Evolutionary conservation across 176 grass and related monocot genomes (phyloP), one percentile per base, ranked within the genome.

Genomic region (Coix lacrymajobi): DNA sequence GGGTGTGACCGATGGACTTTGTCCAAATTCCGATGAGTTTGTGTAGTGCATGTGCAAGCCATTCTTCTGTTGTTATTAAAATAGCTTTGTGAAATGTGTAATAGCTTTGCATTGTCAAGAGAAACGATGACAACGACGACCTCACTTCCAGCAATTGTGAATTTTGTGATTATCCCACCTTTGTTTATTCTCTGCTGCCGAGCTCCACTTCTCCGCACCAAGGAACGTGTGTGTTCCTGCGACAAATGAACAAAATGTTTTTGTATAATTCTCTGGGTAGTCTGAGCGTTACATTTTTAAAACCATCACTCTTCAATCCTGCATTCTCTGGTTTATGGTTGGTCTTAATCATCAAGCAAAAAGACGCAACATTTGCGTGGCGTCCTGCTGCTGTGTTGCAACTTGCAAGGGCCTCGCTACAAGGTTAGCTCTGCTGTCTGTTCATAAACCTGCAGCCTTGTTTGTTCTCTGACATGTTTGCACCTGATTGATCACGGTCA

Each of bases 131-230:
- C 19, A 39, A 75, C 10, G 45, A 19, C 25, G 79, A 73, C 67
- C 83, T 83, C 84, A 79, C 62, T 41, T 34, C 61, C 10, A 7
- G 79, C 78, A 89, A 89, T 87, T 90, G 84, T 90, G 88, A 87
- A 83, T 83, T 67, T 79, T 87, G 84, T 90, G 84, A 90, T 86
- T 86, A 83, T 22, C 8, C 12, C 48, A 44, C 28, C 38, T 48
- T 48, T 48, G 56, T 29, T 26, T 28, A 20, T 61, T 86, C 16
- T 44, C 20, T 30, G 51, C 10, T 44, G 19, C 36, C n/a, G 7
- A 40, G 67, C 11, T 12, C 11, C 46, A 79, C 58, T 17, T 25
- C 34, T 30, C 24, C 20, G 54, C 5, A 4, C 15, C 8, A 13
- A 33, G 41, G 72, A 33, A 56, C n/a, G 9, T 32, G 19, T 44